A percentile compares a stretch with the other conserved stretches of the same genome.
phyloP scores from a whole-genome alignment of 768 basidiomycete species.

The Hirschioporus abietinus region DNA sequence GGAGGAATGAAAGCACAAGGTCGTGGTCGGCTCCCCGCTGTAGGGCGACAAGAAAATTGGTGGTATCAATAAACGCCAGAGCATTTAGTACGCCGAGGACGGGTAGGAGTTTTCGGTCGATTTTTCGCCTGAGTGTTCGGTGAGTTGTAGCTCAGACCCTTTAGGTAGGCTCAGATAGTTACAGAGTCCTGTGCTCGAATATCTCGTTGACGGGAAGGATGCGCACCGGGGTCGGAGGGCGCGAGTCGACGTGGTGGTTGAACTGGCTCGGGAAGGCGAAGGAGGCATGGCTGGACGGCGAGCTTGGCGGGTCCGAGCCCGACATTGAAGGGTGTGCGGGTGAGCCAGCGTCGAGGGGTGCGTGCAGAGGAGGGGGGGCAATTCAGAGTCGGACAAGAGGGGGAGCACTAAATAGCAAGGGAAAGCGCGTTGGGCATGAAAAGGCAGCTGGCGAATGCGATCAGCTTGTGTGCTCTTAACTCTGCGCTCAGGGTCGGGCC shows the following conservation, averaged over 20 bases:
- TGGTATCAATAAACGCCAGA: conserved; percentile 34
- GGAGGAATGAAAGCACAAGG: background rate
- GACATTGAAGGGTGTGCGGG: background rate
- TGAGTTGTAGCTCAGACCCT: background rate
- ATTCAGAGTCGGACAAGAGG: too few relatives aligned
- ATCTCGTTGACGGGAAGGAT: background rate
- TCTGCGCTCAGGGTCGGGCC: conserved; percentile 1
- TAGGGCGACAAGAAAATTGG: background rate
- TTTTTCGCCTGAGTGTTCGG: conserved; percentile 19
- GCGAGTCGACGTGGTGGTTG: conserved; percentile 1
- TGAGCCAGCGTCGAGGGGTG: background rate
- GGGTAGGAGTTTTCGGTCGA: conserved; percentile 33
- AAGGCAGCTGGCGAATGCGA: background rate
- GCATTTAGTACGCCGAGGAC: conserved; percentile 37
- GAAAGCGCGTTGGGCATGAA: background rate
- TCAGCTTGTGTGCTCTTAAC: background rate
- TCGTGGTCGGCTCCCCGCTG: background rate
- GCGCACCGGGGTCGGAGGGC: background rate
- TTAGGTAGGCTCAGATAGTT: background rate
- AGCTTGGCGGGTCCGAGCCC: background rate
- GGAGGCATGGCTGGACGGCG: background rate
- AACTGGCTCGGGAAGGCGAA: background rate
- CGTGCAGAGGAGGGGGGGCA: background rate
- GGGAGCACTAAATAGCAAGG: too few relatives aligned
- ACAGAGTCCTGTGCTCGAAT: background rate